Conservation (phyloP, 2,329 filamentous ascomycete species). For the Microdochium paspali region DNA sequence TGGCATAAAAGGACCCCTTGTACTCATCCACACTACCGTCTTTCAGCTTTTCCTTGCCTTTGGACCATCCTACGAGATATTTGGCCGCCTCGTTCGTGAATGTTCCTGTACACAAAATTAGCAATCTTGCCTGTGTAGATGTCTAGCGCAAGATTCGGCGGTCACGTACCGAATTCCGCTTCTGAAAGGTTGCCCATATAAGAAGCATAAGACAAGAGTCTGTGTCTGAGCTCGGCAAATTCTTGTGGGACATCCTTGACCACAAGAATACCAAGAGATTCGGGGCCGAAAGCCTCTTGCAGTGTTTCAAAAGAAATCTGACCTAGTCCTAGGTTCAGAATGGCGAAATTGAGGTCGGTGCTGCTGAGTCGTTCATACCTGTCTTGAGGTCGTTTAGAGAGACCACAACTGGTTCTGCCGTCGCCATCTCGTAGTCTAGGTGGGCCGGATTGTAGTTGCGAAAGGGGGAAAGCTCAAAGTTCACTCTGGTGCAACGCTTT, state of each 20-base stretch:
- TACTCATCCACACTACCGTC: conserved; percentile 69
- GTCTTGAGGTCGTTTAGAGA: conserved; percentile 51
- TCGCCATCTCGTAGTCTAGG: conserved; percentile 25
- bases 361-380: conserved; percentile 29
- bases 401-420: conserved; percentile 49
- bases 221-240: conserved; percentile 63
- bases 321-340: conserved; percentile 30
- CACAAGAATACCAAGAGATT: conserved; percentile 86
- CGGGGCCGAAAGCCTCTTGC: conserved; percentile 77
- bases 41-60: conserved; percentile 72
- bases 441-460: neutral
- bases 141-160: too few species aligned
- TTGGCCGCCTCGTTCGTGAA: conserved; percentile 52
- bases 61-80: conserved; percentile 67
- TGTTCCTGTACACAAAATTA: conserved; percentile 22
- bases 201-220: conserved; percentile 76
- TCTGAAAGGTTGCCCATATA: conserved; percentile 76
- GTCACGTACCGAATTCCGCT: conserved; percentile 58
- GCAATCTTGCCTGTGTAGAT: neutral
- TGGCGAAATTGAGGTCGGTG: neutral
- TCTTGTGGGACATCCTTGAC: conserved; percentile 72
- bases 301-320: conserved; percentile 59
- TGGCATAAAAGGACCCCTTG: conserved; percentile 79
- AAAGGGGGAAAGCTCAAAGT: neutral
- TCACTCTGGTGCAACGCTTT: too few species aligned